These are phyloP conservation scores for Mediolabrus comicus DNA, from an alignment of 108 stramenopile genomes.

Conservation along the genomic window DNA sequence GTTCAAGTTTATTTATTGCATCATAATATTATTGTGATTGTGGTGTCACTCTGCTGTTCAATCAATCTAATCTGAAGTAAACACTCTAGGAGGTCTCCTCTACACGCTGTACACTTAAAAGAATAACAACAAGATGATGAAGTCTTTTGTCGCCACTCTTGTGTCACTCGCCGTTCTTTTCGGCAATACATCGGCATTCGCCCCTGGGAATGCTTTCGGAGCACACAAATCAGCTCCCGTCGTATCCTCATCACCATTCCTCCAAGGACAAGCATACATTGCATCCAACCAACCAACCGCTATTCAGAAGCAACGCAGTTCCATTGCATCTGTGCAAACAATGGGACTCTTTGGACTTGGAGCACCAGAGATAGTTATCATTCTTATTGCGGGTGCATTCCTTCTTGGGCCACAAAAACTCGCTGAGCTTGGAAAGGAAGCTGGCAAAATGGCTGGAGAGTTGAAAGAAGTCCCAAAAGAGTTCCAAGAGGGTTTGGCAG, in stretches of 20 bases:
- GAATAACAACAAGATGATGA: conserved; percentile 15
- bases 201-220: conserved; percentile 41
- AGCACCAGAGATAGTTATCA: conserved; percentile 90
- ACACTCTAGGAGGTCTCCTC: not conserved
- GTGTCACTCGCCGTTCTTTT: conserved; percentile 19
- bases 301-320: conserved; percentile 62
- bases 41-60: too few relatives aligned
- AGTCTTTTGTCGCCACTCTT: conserved; percentile 10
- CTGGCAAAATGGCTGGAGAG: conserved; percentile 95
- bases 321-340: conserved; percentile 76
- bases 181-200: conserved; percentile 30
- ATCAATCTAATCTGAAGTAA: too few relatives aligned
- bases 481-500: conserved; percentile 90
- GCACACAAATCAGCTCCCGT: conserved; percentile 6
- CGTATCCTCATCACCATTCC: conserved; percentile 10
- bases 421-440: conserved; percentile 89
- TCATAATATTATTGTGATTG: too few relatives aligned
- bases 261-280: conserved; percentile 38
- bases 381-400: conserved; percentile 89
- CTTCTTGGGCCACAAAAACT: conserved; percentile 92
- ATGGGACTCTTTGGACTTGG: conserved; percentile 93
- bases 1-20: too few relatives aligned
- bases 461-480: conserved; percentile 94
- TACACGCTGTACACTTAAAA: not conserved
- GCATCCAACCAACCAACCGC: conserved; percentile 33